Conservation (phyloP, 164 flowering plant genomes). For the Nelumbo lutea region DNA sequence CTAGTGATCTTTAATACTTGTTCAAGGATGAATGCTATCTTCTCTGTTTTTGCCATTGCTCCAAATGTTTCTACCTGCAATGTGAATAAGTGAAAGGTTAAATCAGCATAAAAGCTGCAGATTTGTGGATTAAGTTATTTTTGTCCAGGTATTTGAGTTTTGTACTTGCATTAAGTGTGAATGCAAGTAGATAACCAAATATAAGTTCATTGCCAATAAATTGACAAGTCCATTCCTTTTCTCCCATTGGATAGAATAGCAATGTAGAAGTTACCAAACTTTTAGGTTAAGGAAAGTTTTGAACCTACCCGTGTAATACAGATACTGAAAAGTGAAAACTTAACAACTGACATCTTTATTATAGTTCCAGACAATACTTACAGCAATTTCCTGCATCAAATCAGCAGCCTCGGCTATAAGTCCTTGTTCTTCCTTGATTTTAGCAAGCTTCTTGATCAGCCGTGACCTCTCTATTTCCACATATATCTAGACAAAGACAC, state of each 20-base stretch:
- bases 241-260: too few species aligned
- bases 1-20: constrained; percentile 48
- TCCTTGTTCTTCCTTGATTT: constrained; percentile 94
- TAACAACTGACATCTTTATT: not conserved
- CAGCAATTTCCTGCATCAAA: constrained; percentile 98
- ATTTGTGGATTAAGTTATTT: not conserved
- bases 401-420: constrained; percentile 96
- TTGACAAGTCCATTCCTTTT: not conserved
- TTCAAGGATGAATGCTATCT: constrained; percentile 93
- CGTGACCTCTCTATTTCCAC: constrained; percentile 94
- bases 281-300: too few species aligned
- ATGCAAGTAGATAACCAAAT: not conserved
- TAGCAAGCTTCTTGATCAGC: constrained; percentile 81
- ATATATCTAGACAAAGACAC: constrained; percentile 50
- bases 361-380: constrained; percentile 25
- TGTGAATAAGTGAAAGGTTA: constrained; percentile 4
- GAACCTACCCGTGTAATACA: too few species aligned
- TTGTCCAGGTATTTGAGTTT: not conserved
- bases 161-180: not conserved
- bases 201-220: not conserved
- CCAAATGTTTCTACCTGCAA: constrained; percentile 98
- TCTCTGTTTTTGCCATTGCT: constrained; percentile 98
- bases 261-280: too few species aligned
- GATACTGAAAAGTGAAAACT: too few species aligned
- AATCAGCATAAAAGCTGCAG: not conserved